phyloP scores from a whole-genome alignment of 2,329 filamentous ascomycete genomes.

The Alternaria brassicicola region DNA sequence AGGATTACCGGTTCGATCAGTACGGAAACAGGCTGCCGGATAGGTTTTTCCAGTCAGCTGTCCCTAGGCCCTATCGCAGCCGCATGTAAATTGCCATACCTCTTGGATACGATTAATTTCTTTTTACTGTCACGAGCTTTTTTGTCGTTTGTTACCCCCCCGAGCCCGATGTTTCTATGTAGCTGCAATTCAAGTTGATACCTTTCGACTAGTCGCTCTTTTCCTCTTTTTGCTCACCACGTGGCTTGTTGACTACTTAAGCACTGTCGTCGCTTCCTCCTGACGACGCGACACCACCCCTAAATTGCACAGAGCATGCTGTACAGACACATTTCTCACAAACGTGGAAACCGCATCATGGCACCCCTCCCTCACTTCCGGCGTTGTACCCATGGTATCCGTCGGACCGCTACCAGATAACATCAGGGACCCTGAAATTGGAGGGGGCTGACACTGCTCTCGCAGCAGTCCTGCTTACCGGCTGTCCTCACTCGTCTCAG shows the following conservation, averaged over 20 bases:
- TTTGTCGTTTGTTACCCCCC: conserved; percentile 11
- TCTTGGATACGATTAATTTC: conserved; percentile 14
- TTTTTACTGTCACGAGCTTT: conserved; percentile 14
- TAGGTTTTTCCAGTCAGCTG: conserved; percentile 30
- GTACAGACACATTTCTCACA: background rate
- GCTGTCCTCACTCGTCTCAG: background rate
- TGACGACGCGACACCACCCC: background rate
- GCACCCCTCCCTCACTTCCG: background rate
- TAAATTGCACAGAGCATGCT: background rate
- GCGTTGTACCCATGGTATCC: background rate
- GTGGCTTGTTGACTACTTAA: background rate
- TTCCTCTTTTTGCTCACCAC: background rate
- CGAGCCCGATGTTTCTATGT: conserved; percentile 11
- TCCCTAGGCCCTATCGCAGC: conserved; percentile 34
- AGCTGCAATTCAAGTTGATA: conserved; percentile 21
- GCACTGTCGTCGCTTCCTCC: background rate
- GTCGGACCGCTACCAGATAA: conserved; percentile 1
- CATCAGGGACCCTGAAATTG: background rate
- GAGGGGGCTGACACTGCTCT: background rate
- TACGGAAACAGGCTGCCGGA: conserved; percentile 46
- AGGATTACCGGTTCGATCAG: conserved; percentile 44
- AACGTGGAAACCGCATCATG: background rate
- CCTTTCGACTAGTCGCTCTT: background rate
- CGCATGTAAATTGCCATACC: conserved; percentile 31
- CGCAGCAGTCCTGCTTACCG: background rate